phyloP scores from a whole-genome alignment of 768 basidiomycete species.

The Amanita pseudoporphyria region DNA sequence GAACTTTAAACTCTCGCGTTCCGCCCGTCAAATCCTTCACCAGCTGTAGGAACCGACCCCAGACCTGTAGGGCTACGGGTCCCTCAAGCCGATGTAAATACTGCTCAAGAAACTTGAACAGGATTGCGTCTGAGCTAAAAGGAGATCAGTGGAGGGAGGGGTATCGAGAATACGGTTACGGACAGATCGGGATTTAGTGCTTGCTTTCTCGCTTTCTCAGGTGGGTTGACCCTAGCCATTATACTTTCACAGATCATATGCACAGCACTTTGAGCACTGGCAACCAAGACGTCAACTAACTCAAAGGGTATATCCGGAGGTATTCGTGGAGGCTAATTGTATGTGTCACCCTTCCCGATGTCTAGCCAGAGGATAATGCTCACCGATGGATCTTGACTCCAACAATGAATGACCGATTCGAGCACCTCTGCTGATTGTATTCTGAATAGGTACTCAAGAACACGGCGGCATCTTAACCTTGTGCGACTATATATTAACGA shows the following conservation, averaged over 20 bases:
- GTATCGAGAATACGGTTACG: slow-evolving; percentile 15
- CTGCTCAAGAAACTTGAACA: slow-evolving; percentile 86
- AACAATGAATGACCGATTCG: slow-evolving; percentile 76
- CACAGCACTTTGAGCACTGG: slow-evolving; percentile 80
- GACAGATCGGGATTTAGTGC: slow-evolving; percentile 61
- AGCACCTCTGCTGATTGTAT: slow-evolving; percentile 73
- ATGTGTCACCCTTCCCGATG: background rate
- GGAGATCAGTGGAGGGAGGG: slow-evolving; percentile 3
- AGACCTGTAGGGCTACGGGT: slow-evolving; percentile 87
- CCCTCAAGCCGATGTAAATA: slow-evolving; percentile 82
- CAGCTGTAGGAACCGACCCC: slow-evolving; percentile 69
- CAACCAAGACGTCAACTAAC: slow-evolving; percentile 71
- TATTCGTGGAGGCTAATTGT: slow-evolving; percentile 20
- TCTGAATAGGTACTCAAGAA: slow-evolving; percentile 80
- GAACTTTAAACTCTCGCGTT: slow-evolving; percentile 58
- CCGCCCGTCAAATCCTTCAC: slow-evolving; percentile 64
- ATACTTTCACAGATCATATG: slow-evolving; percentile 87
- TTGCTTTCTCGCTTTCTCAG: slow-evolving; percentile 54
- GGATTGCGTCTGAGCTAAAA: slow-evolving; percentile 50
- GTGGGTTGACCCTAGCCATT: slow-evolving; percentile 40
- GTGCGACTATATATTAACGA: slow-evolving; percentile 59
- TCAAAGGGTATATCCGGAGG: slow-evolving; percentile 59
- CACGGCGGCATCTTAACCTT: slow-evolving; percentile 61
- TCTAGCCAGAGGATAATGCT: slow-evolving; percentile 14
- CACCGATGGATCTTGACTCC: slow-evolving; percentile 52